phyloP scores from a whole-genome alignment of 495 filamentous ascomycete genomes.

The Penicillium silybi region DNA sequence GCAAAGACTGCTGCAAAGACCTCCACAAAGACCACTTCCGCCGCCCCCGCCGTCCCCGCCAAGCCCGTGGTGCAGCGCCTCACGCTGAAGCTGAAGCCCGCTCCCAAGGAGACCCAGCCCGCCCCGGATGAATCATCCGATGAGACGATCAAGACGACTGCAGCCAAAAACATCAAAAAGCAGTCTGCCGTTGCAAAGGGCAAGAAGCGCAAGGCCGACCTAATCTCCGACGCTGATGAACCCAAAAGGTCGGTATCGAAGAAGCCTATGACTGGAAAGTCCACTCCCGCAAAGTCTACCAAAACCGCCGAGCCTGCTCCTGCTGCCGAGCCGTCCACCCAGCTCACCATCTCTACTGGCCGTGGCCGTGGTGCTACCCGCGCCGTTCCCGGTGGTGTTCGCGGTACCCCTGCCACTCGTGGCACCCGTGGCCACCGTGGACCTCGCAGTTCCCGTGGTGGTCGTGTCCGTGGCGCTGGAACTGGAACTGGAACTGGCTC shows the following conservation, averaged over 20 bases:
- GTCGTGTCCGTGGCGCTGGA: not conserved
- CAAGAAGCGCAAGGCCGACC: constrained; percentile 5
- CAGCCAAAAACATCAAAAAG: not conserved
- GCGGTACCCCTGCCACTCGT: not conserved
- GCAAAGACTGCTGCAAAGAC: constrained; percentile 1
- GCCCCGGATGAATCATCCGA: not conserved
- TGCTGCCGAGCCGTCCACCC: not conserved
- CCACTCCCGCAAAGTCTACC: not conserved
- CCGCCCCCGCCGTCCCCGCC: not conserved
- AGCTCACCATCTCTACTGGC: not conserved
- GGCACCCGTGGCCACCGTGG: too few relatives aligned
- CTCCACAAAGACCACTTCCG: constrained; percentile 2
- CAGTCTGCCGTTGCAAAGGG: not conserved
- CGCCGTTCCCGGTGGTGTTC: not conserved
- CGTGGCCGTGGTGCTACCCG: not conserved
- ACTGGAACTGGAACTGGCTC: not conserved
- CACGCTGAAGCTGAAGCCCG: constrained; percentile 1
- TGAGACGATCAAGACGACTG: not conserved
- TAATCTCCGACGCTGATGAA: not conserved
- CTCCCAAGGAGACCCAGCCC: not conserved
- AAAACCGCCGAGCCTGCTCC: not conserved
- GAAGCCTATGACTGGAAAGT: not conserved
- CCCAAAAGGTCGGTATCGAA: not conserved
- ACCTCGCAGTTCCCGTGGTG: too few relatives aligned
- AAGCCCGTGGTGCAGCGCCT: constrained; percentile 1